Conservation (phyloP, 2,329 filamentous ascomycete species). For the Metarhizium humberi region DNA sequence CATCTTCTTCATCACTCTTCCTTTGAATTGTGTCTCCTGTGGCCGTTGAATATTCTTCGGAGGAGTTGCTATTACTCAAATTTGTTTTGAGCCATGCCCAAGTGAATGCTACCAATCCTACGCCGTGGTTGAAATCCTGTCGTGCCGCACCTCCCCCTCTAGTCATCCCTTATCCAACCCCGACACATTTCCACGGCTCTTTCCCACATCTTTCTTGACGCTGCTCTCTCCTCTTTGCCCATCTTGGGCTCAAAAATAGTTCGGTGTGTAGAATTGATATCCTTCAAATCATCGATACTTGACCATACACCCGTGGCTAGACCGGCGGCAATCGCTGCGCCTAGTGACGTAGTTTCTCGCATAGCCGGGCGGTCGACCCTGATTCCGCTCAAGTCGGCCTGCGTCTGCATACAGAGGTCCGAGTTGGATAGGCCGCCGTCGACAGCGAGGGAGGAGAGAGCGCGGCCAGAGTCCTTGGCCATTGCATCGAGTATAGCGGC, state of each 20-base stretch:
- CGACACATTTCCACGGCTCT: conserved; percentile 50
- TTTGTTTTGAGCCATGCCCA: too few relatives aligned
- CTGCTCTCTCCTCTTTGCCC: conserved; percentile 26
- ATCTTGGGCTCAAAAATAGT: conserved; percentile 63
- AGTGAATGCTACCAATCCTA: background rate
- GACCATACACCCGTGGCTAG: conserved; percentile 74
- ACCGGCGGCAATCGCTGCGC: conserved; percentile 83
- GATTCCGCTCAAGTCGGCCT: conserved; percentile 77
- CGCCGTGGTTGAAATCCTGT: background rate
- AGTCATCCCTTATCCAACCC: conserved; percentile 36
- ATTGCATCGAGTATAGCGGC: conserved; percentile 88
- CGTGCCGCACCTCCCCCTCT: background rate
- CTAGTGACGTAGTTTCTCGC: conserved; percentile 84
- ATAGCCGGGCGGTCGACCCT: conserved; percentile 76
- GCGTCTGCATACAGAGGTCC: conserved; percentile 83
- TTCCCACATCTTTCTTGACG: conserved; percentile 43
- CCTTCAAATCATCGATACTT: conserved; percentile 61
- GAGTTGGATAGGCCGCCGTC: conserved; percentile 88
- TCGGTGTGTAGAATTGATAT: conserved; percentile 62
- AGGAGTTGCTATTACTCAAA: background rate
- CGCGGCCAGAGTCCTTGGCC: conserved; percentile 74
- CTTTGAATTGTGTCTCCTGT: background rate
- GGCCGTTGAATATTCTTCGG: background rate
- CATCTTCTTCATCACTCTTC: background rate
- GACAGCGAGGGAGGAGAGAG: conserved; percentile 66